Percentiles rank a stretch among this genome's conserved stretches.
phyloP scores from a whole-genome alignment of 2,329 filamentous ascomycete species.

The Raffaelea albimanens region DNA sequence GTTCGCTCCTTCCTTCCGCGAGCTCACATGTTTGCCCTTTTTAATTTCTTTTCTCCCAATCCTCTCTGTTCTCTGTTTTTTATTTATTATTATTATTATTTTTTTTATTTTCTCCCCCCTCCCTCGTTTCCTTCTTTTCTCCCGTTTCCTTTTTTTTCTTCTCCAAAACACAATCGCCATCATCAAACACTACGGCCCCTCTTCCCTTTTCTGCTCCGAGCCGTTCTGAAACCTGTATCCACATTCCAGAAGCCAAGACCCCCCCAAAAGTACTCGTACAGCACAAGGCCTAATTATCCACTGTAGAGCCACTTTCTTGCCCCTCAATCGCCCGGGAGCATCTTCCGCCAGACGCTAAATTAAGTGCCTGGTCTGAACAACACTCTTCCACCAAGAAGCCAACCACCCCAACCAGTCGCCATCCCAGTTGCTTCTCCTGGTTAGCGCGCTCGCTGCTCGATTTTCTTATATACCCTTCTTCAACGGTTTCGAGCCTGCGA shows the following conservation, averaged over 20 bases:
- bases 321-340: no score
- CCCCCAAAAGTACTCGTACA: no score
- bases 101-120: background rate
- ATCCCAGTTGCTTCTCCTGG: no score
- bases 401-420: no score
- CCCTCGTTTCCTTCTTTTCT: background rate
- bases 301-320: no score
- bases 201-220: background rate
- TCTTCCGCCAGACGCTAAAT: no score
- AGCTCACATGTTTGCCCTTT: background rate
- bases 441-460: no score
- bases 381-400: background rate
- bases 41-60: background rate
- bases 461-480: no score
- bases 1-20: background rate
- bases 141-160: background rate
- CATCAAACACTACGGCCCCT: background rate
- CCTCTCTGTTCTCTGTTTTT: background rate
- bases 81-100: background rate
- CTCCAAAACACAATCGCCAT: background rate
- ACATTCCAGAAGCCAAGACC: background rate
- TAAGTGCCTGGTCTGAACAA: background rate
- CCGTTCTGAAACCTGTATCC: background rate
- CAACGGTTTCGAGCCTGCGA: no score
- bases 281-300: no score